A percentile compares a stretch with the other conserved stretches of the same genome.
These are phyloP conservation scores for Hylodesmum podocarpum DNA, from an alignment of 306 rosid species.

Conservation along the genomic window DNA sequence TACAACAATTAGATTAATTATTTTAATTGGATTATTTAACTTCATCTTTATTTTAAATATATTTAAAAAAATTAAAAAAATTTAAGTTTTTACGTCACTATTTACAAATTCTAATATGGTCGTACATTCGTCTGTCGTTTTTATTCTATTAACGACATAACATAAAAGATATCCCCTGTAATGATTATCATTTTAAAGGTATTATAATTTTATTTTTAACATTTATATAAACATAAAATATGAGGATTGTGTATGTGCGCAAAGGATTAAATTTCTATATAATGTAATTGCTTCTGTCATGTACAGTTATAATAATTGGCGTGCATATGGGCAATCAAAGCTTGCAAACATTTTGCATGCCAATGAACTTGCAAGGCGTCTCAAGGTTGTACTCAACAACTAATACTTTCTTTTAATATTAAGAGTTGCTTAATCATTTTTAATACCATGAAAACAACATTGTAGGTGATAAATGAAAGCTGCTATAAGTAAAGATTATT, in stretches of 20 bases:
- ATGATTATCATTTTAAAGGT: too few relatives aligned
- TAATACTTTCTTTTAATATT: neutral
- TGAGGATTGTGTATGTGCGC: neutral
- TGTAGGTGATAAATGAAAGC: neutral
- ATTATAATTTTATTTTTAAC: too few relatives aligned
- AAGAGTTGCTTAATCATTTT: neutral
- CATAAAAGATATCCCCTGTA: too few relatives aligned
- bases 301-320: conserved; percentile 47
- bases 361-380: conserved; percentile 52
- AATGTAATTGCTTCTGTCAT: neutral
- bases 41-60: too few relatives aligned
- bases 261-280: neutral
- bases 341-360: conserved; percentile 40
- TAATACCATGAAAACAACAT: neutral
- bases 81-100: too few relatives aligned
- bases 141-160: too few relatives aligned
- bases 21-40: too few relatives aligned
- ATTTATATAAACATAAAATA: neutral
- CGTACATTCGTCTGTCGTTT: too few relatives aligned
- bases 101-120: too few relatives aligned
- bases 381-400: conserved; percentile 37
- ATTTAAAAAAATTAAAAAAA: too few relatives aligned
- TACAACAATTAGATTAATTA: too few relatives aligned
- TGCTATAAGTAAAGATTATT: too few relatives aligned
- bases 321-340: conserved; percentile 74